A percentile compares a stretch with the other conserved stretches of the same genome.
phyloP scores from a whole-genome alignment of 257 asterid species.

The Solanum corneliomulleri region DNA sequence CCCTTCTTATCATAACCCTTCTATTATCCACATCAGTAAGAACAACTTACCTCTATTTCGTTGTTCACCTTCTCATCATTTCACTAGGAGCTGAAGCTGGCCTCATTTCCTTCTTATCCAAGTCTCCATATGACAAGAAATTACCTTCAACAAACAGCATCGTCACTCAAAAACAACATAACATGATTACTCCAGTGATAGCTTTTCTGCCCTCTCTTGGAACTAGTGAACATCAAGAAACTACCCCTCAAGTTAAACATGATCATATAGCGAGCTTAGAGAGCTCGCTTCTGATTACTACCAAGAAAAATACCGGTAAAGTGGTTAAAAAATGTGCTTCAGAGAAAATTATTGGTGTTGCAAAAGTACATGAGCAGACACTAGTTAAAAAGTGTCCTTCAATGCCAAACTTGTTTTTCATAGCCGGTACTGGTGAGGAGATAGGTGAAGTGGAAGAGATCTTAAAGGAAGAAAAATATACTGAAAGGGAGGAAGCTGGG shows the following conservation, averaged over 20 bases:
- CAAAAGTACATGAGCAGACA: background rate
- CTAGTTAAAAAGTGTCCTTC: conserved; percentile 11
- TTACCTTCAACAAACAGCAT: background rate
- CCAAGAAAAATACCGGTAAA: background rate
- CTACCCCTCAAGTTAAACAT: background rate
- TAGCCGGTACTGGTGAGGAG: conserved; percentile 4
- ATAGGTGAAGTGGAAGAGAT: background rate
- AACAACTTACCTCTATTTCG: conserved; percentile 34
- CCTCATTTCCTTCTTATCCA: conserved; percentile 11
- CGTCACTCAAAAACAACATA: background rate
- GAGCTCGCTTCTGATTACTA: background rate
- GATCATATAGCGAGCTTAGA: background rate
- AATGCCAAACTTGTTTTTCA: conserved; percentile 31
- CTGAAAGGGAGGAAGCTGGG: conserved; percentile 6
- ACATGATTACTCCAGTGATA: background rate
- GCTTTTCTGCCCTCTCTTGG: conserved; percentile 15
- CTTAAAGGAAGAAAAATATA: background rate
- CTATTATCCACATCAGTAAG: conserved; percentile 28
- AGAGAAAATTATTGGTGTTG: background rate
- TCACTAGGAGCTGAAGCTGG: conserved; percentile 55
- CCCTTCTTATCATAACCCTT: conserved; percentile 30
- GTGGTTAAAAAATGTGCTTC: background rate
- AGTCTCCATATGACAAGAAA: background rate
- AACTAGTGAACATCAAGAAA: background rate
- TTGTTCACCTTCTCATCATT: conserved; percentile 40